phyloP scores from a whole-genome alignment of 2,329 filamentous ascomycete genomes.

The Aureobasidium musti region DNA sequence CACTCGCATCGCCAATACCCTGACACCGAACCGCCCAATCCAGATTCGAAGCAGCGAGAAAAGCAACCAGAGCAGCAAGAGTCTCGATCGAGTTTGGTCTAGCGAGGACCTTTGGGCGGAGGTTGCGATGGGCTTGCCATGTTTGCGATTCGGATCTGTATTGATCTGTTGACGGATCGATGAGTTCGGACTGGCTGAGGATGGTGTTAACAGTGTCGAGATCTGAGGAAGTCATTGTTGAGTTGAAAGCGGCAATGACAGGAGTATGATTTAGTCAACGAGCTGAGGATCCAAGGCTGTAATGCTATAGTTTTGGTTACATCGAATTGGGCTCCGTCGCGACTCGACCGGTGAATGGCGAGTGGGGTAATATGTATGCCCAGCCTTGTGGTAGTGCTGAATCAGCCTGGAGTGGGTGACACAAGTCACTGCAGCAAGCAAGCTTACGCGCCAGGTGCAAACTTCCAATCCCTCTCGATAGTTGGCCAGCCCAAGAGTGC shows the following conservation, averaged over 20 bases:
- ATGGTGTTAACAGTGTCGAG: not conserved
- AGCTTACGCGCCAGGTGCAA: too few species aligned
- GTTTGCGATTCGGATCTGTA: conserved; percentile 22
- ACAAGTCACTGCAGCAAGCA: too few species aligned
- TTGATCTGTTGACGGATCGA: not conserved
- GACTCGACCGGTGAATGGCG: not conserved
- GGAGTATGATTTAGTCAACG: not conserved
- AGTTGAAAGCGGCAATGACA: too few species aligned
- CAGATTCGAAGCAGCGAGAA: conserved; percentile 35
- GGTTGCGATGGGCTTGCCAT: conserved; percentile 19
- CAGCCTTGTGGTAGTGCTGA: not conserved
- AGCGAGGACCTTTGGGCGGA: conserved; percentile 14
- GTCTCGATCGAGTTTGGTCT: not conserved
- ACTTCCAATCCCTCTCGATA: too few species aligned
- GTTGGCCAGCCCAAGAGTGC: too few species aligned
- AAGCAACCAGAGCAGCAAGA: not conserved
- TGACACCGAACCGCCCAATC: conserved; percentile 45
- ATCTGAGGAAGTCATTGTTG: not conserved
- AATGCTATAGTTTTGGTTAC: too few species aligned
- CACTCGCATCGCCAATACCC: conserved; percentile 44
- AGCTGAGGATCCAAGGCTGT: not conserved
- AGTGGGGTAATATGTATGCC: not conserved
- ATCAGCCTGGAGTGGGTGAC: not conserved
- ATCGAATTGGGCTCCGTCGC: too few species aligned
- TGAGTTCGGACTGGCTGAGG: not conserved